A percentile compares a stretch with the other conserved stretches of the same genome.
Evolutionary conservation across 2,329 filamentous ascomycete species (phyloP).

Genomic region (Fusarium clavum): DNA sequence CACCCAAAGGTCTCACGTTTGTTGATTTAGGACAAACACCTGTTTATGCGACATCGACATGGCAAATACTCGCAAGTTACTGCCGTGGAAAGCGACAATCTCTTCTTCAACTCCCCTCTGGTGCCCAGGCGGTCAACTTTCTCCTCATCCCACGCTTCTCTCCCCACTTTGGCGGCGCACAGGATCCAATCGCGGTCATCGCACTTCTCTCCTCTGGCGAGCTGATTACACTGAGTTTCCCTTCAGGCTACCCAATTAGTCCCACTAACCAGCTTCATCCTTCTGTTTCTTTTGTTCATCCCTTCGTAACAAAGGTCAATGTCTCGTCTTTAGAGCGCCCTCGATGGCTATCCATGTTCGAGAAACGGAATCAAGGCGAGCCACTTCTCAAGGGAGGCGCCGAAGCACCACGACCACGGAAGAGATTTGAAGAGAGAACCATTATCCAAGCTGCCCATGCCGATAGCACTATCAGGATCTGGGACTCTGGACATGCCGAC

Average conservation of each 20-base stretch:
- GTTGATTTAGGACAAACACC: constrained; percentile 91
- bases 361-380: constrained; percentile 83
- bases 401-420: constrained; percentile 74
- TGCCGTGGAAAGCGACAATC: constrained; percentile 81
- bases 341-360: constrained; percentile 91
- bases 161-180: constrained; percentile 86
- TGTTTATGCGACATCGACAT: constrained; percentile 89
- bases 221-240: constrained; percentile 89
- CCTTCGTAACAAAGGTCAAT: constrained; percentile 80
- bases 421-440: constrained; percentile 84
- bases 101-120: constrained; percentile 79
- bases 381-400: constrained; percentile 82
- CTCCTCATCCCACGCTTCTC: constrained; percentile 84
- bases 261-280: constrained; percentile 94
- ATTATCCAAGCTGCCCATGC: constrained; percentile 89
- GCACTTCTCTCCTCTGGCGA: constrained; percentile 86
- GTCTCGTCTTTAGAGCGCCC: constrained; percentile 81
- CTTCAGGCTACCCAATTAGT: constrained; percentile 88
- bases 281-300: constrained; percentile 88
- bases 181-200: constrained; percentile 90
- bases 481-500: constrained; percentile 92
- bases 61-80: constrained; percentile 83
- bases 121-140: constrained; percentile 81
- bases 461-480: constrained; percentile 90
- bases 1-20: constrained; percentile 84